phyloP scores from a whole-genome alignment of 768 basidiomycete species.

The Mycena capillaripes region DNA sequence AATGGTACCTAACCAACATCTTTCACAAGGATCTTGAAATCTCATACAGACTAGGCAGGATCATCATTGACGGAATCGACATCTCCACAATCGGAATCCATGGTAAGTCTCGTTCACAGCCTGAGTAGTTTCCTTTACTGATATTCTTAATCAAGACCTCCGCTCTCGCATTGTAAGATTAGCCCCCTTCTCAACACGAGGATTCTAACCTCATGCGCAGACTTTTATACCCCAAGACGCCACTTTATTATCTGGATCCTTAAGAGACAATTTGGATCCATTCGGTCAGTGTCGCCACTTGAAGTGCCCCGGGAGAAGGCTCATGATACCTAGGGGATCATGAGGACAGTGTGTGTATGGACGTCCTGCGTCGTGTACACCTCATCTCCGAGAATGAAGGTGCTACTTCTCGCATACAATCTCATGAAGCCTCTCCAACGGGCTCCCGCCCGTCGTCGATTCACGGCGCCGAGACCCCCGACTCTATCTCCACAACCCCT shows the following conservation, averaged over 20 bases:
- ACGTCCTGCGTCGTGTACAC: slow-evolving; percentile 86
- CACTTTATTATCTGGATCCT: slow-evolving; percentile 73
- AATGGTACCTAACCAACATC: too few species aligned
- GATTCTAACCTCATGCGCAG: slow-evolving; percentile 45
- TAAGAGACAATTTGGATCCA: slow-evolving; percentile 37
- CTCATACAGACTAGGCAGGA: too few species aligned
- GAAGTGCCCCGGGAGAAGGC: not conserved
- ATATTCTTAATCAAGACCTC: slow-evolving; percentile 8
- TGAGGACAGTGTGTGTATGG: slow-evolving; percentile 82
- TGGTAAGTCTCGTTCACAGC: slow-evolving; percentile 47
- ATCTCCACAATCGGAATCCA: slow-evolving; percentile 75
- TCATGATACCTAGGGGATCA: slow-evolving; percentile 77
- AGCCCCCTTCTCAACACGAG: not conserved
- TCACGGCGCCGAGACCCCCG: too few species aligned
- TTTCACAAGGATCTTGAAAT: too few species aligned
- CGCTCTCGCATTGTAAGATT: slow-evolving; percentile 31
- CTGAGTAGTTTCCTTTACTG: not conserved
- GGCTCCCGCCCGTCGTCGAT: too few species aligned
- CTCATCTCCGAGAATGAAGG: slow-evolving; percentile 74
- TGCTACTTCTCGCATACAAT: slow-evolving; percentile 53
- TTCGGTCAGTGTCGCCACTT: not conserved
- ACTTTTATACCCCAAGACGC: slow-evolving; percentile 71
- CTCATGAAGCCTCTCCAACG: too few species aligned
- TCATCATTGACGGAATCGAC: slow-evolving; percentile 80
- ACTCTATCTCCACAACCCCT: slow-evolving; percentile 51